Evolutionary conservation across 768 basidiomycete species (phyloP).

Genomic region (Leccinum barrowsii): DNA sequence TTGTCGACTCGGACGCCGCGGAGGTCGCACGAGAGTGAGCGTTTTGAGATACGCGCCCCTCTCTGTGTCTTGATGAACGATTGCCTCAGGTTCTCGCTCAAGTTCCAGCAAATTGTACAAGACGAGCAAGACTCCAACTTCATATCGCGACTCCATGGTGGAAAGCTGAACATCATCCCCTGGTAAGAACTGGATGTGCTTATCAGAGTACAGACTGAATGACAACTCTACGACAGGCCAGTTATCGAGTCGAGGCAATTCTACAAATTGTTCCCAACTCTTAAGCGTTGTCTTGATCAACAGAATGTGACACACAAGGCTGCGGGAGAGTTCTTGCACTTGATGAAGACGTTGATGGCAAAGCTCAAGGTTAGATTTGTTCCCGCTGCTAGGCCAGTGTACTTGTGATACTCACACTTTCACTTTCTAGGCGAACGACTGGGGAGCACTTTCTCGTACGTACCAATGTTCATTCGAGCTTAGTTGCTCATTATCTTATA

Average conservation of each 20-base stretch:
- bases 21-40: slow-evolving; percentile 59
- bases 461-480: neutral
- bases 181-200: slow-evolving; percentile 33
- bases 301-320: slow-evolving; percentile 46
- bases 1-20: slow-evolving; percentile 54
- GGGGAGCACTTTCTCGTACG: slow-evolving; percentile 57
- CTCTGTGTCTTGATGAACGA: neutral
- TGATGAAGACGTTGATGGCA: slow-evolving; percentile 61
- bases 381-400: neutral
- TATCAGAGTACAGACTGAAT: neutral
- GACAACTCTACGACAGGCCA: slow-evolving; percentile 27
- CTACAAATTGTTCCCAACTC: slow-evolving; percentile 45
- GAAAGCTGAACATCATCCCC: slow-evolving; percentile 53
- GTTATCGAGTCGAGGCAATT: slow-evolving; percentile 60
- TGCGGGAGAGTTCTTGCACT: slow-evolving; percentile 52
- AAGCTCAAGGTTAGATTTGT: slow-evolving; percentile 50
- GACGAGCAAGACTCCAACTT: slow-evolving; percentile 60
- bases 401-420: neutral
- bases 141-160: slow-evolving; percentile 54
- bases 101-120: slow-evolving; percentile 58
- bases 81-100: slow-evolving; percentile 46
- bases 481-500: slow-evolving; percentile 12
- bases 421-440: slow-evolving; percentile 49
- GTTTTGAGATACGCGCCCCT: neutral
- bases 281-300: slow-evolving; percentile 46